Evolutionary conservation across 306 rosid genomes (phyloP).

Genomic region (Vigna unguiculata): DNA sequence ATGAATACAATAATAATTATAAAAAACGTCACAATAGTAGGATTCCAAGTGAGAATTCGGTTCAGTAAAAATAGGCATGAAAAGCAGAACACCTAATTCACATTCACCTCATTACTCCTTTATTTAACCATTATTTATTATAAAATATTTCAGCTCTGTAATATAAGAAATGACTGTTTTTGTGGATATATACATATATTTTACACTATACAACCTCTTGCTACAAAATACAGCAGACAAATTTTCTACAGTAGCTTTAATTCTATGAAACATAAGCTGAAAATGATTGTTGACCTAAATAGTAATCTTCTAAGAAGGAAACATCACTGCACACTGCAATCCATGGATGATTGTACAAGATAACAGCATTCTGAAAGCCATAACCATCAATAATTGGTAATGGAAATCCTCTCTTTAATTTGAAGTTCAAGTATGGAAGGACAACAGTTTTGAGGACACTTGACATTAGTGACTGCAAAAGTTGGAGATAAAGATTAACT

Average conservation of each 20-base stretch:
- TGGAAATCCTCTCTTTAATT: slow-evolving; percentile 63
- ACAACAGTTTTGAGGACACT: slow-evolving; percentile 55
- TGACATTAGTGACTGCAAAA: slow-evolving; percentile 65
- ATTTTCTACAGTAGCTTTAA: neutral
- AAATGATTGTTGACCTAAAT: slow-evolving; percentile 30
- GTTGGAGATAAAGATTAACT: slow-evolving; percentile 30
- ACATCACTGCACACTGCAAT: slow-evolving; percentile 65
- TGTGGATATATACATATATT: neutral
- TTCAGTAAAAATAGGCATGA: too few relatives aligned
- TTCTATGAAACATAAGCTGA: slow-evolving; percentile 36
- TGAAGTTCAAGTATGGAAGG: slow-evolving; percentile 62
- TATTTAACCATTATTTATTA: too few relatives aligned
- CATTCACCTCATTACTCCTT: too few relatives aligned
- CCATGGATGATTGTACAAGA: slow-evolving; percentile 59
- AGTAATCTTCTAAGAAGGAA: slow-evolving; percentile 37
- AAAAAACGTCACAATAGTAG: too few relatives aligned
- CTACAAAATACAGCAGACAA: slow-evolving; percentile 10
- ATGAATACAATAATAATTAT: too few relatives aligned
- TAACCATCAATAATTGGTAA: slow-evolving; percentile 67
- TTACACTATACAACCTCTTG: neutral
- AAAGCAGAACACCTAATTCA: too few relatives aligned
- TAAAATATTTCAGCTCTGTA: too few relatives aligned
- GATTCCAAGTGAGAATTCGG: too few relatives aligned
- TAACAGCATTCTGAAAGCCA: slow-evolving; percentile 57
- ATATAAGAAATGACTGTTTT: too few relatives aligned